A percentile compares a stretch with the other conserved stretches of the same genome.
Conservation (phyloP, 2,329 filamentous ascomycete species). For the Clonostachys byssicola region DNA sequence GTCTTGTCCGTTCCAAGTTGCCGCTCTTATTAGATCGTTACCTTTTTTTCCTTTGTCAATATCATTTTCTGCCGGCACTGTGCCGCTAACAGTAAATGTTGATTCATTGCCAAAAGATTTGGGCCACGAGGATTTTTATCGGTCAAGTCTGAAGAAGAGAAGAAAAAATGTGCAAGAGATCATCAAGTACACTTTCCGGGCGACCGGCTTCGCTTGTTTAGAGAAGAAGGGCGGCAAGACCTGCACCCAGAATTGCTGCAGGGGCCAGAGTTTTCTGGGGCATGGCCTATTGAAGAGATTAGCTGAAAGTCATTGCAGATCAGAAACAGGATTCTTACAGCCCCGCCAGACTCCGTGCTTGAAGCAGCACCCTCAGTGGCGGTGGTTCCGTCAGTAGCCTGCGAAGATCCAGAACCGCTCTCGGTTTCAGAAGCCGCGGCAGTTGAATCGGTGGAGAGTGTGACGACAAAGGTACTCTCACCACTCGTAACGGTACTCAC, state of each 20-base stretch:
- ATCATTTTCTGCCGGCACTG: too few species aligned
- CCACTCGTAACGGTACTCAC: not conserved
- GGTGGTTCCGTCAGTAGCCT: constrained; percentile 1
- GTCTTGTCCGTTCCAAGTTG: too few species aligned
- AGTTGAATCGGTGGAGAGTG: constrained; percentile 1
- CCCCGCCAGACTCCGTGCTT: constrained; percentile 7
- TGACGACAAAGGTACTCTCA: not conserved
- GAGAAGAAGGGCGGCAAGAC: constrained; percentile 42
- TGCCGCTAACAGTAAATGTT: too few species aligned
- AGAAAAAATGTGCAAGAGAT: too few species aligned
- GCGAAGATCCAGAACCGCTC: not conserved
- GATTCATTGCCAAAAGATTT: too few species aligned
- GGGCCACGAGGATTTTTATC: too few species aligned
- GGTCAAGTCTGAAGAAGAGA: too few species aligned
- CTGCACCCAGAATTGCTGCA: constrained; percentile 40
- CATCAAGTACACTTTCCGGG: too few species aligned
- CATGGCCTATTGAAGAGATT: constrained; percentile 11
- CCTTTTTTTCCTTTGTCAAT: too few species aligned
- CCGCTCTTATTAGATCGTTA: too few species aligned
- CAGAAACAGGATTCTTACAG: constrained; percentile 18
- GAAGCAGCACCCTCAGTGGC: constrained; percentile 6
- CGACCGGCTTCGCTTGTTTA: constrained; percentile 16
- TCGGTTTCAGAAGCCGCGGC: constrained; percentile 4
- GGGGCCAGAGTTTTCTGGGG: constrained; percentile 39
- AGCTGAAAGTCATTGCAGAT: not conserved